phyloP scores from a whole-genome alignment of 768 basidiomycete genomes.

The Austroboletus eburneus region DNA sequence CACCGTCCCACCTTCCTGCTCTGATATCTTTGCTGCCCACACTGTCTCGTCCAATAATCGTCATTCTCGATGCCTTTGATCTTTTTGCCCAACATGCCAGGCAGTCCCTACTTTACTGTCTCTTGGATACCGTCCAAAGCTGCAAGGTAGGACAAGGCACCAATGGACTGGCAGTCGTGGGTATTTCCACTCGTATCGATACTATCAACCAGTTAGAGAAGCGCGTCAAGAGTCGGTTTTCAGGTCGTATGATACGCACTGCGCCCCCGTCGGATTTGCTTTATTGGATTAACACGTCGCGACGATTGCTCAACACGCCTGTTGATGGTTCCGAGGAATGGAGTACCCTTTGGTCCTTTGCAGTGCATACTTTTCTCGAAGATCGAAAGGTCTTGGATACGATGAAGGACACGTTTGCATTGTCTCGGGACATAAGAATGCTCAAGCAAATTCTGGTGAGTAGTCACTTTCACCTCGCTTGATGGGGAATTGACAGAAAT shows the following conservation, averaged over 20 bases:
- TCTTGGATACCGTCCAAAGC: conserved; percentile 91
- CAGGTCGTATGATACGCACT: conserved; percentile 82
- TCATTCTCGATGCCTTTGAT: conserved; percentile 91
- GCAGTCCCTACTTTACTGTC: conserved; percentile 90
- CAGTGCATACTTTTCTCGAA: conserved; percentile 53
- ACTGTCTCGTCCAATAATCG: conserved; percentile 70
- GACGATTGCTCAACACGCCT: conserved; percentile 37
- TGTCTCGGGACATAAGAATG: conserved; percentile 57
- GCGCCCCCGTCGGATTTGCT: conserved; percentile 51
- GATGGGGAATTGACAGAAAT: conserved; percentile 5
- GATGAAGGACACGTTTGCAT: conserved; percentile 56
- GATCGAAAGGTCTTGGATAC: conserved; percentile 43
- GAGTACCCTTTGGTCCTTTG: conserved; percentile 52
- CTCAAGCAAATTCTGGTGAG: conserved; percentile 61
- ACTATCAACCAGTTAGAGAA: conserved; percentile 90
- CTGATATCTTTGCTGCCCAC: conserved; percentile 76
- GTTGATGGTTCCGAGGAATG: conserved; percentile 44
- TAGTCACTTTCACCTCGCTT: conserved; percentile 3
- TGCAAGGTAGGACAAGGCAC: conserved; percentile 55
- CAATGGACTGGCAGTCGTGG: conserved; percentile 80
- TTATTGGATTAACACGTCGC: conserved; percentile 50
- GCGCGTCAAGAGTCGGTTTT: conserved; percentile 95
- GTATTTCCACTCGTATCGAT: conserved; percentile 82
- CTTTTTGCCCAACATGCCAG: conserved; percentile 89
- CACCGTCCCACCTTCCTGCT: conserved; percentile 66